Evolutionary conservation across 1,284 basidiomycete species (phyloP), one percentile per base, ranked within the genome.

Genomic region (Moesziomyces antarcticus): DNA sequence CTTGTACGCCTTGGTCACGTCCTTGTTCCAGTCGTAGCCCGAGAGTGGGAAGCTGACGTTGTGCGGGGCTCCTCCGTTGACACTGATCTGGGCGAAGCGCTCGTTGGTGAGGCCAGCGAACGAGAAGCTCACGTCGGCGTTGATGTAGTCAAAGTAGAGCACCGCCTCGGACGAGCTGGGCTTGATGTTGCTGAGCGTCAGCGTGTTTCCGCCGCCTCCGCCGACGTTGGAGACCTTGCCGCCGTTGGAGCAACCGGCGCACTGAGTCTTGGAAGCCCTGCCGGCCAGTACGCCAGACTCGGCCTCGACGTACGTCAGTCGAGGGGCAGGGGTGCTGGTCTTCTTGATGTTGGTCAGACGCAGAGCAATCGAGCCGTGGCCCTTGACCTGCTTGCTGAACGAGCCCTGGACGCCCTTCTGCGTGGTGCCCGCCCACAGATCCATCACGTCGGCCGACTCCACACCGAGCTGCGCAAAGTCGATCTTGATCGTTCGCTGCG

Each of bases 101-200:
- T 50, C 59, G 49, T 75, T 75, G 42, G 66, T 62, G 5, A 54
- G 56, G 8, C 64, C 63, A 6, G 33, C 47, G 22, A 65, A 65
- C 3, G 59, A 59, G 50, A 62, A 75, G 8, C 55, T 50, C 13
- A 77, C 65, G 6, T 77, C 63, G 14, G 62, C 58, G 44, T 77
- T 77, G 58, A 77, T 56, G 48, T 77, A 77, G 55, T 77, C 75
- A 49, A 77, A 68, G 46, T 67, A 59, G n/a, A 77, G 48, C 24
- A 62, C 58, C 4, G 51, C 51, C 21, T 60, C 57, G 16, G 60
- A 51, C 3, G 43, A 49, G 21, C 42, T 56, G 1, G 66, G 56
- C 14, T 44, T 42, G 52, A 77, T 49, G 41, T 53, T 57, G 27
- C 53, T 51, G 35, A 76, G 45, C 9, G 65, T 66, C 9, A 74